Percentiles rank a stretch among this genome's conserved stretches.
These are phyloP conservation scores for Ceriops decandra DNA, from an alignment of 345 rosid genomes.

Conservation along the genomic window DNA sequence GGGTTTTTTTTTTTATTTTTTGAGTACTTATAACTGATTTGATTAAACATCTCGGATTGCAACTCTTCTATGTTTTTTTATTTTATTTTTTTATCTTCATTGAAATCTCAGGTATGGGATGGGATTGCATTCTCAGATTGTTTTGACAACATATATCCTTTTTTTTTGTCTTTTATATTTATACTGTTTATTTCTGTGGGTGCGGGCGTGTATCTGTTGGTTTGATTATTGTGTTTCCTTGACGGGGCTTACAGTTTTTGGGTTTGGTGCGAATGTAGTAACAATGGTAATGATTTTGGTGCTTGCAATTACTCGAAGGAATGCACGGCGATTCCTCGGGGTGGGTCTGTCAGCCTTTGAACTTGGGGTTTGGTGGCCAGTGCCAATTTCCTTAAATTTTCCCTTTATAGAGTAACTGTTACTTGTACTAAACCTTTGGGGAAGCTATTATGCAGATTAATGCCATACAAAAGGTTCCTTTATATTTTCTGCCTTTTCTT, in stretches of 20 bases:
- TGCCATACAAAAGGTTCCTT: conserved; percentile 41
- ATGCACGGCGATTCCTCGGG: conserved; percentile 30
- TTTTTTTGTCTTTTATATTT: neutral
- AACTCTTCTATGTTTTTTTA: neutral
- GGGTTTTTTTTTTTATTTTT: neutral
- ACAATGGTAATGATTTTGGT: conserved; percentile 46
- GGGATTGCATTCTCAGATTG: conserved; percentile 44
- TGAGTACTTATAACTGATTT: neutral
- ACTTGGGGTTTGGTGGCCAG: neutral
- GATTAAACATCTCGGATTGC: too few relatives aligned
- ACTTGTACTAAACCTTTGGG: conserved; percentile 11
- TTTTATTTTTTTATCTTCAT: conserved; percentile 2
- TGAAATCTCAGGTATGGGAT: conserved; percentile 49
- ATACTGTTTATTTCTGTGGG: neutral
- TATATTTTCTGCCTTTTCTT: conserved; percentile 46
- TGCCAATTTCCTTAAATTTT: conserved; percentile 2
- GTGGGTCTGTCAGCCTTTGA: conserved; percentile 24
- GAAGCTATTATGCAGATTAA: conserved; percentile 33
- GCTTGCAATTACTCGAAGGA: conserved; percentile 44
- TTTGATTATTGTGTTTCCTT: conserved; percentile 34
- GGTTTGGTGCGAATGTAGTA: conserved; percentile 52
- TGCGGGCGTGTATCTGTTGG: neutral
- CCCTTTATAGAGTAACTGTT: neutral
- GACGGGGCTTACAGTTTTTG: conserved; percentile 49
- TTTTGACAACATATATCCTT: conserved; percentile 59